Evolutionary conservation across 2,329 filamentous ascomycete genomes (phyloP).

Genomic region (Nothophaeocryptopus gaeumannii): DNA sequence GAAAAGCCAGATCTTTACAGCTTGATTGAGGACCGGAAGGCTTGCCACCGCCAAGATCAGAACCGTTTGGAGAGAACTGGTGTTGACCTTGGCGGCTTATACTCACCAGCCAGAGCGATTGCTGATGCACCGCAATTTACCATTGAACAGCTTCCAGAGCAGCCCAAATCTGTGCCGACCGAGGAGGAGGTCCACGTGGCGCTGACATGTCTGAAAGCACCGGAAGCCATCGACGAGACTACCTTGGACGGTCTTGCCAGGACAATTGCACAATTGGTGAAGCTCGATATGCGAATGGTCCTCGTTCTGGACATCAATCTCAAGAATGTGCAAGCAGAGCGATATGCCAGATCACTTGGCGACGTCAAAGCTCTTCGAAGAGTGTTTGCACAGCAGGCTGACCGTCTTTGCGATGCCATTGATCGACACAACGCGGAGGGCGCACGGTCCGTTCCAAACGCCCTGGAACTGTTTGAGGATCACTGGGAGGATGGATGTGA

Average conservation of each 20-base stretch:
- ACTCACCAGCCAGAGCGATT: constrained; percentile 57
- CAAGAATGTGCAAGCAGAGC: constrained; percentile 11
- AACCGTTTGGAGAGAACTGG: constrained; percentile 43
- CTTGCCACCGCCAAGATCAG: constrained; percentile 23
- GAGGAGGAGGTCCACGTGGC: constrained; percentile 67
- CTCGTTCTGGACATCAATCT: constrained; percentile 73
- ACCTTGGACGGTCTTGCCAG: constrained; percentile 73
- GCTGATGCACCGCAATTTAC: constrained; percentile 61
- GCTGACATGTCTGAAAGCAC: constrained; percentile 76
- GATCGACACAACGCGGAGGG: constrained; percentile 66
- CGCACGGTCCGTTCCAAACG: constrained; percentile 65
- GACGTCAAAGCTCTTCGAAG: constrained; percentile 22
- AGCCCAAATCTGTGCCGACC: constrained; percentile 14
- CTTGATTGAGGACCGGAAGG: constrained; percentile 23
- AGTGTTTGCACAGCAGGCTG: constrained; percentile 57
- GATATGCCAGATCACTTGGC: constrained; percentile 3
- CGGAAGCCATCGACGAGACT: constrained; percentile 66
- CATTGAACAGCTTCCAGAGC: constrained; percentile 41
- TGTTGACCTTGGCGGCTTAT: constrained; percentile 61
- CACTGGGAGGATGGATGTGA: constrained; percentile 17
- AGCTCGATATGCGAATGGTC: constrained; percentile 76
- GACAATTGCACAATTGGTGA: constrained; percentile 78
- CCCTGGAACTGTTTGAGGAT: constrained; percentile 39
- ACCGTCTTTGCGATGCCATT: constrained; percentile 71
- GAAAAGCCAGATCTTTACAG: constrained; percentile 23